Percentiles rank a stretch among this genome's conserved stretches.
These are phyloP conservation scores for Parathielavia appendiculata DNA, from an alignment of 495 filamentous ascomycete species.

Conservation along the genomic window DNA sequence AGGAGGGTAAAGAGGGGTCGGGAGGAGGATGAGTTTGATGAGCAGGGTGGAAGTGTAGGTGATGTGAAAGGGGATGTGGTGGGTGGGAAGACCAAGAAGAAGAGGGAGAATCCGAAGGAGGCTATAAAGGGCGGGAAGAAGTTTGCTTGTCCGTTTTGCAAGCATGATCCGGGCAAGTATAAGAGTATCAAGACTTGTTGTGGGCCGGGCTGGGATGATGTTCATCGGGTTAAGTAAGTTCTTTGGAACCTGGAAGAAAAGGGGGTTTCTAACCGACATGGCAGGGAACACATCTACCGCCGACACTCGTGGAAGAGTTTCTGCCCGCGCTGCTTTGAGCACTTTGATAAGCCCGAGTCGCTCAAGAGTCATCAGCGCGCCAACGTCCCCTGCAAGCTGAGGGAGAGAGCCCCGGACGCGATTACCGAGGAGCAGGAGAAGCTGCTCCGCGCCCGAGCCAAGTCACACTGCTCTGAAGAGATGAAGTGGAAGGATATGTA, in stretches of 20 bases:
- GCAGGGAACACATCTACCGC: constrained; percentile 44
- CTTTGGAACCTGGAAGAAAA: too few species aligned
- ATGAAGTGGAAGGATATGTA: constrained; percentile 34
- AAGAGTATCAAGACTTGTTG: constrained; percentile 35
- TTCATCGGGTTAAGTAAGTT: constrained; percentile 44
- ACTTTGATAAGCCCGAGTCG: constrained; percentile 35
- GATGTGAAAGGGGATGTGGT: neutral
- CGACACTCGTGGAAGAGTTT: constrained; percentile 35
- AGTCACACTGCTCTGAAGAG: constrained; percentile 21
- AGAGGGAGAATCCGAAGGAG: constrained; percentile 15
- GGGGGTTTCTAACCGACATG: neutral
- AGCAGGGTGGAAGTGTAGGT: constrained; percentile 1
- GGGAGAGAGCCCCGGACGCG: constrained; percentile 14
- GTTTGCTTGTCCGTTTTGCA: constrained; percentile 43
- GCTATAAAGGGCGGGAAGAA: constrained; percentile 13
- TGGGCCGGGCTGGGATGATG: constrained; percentile 39
- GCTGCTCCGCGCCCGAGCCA: constrained; percentile 22
- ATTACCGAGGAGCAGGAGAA: constrained; percentile 33
- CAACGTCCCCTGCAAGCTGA: constrained; percentile 32
- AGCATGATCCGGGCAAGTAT: constrained; percentile 36
- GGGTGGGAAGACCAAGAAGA: constrained; percentile 13
- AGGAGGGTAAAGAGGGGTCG: constrained; percentile 12
- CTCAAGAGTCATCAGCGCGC: constrained; percentile 38
- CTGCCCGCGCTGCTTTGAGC: constrained; percentile 38
- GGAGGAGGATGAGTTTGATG: constrained; percentile 8